phyloP scores from a whole-genome alignment of 306 rosid genomes.

The Trichosanthes cucumerina region DNA sequence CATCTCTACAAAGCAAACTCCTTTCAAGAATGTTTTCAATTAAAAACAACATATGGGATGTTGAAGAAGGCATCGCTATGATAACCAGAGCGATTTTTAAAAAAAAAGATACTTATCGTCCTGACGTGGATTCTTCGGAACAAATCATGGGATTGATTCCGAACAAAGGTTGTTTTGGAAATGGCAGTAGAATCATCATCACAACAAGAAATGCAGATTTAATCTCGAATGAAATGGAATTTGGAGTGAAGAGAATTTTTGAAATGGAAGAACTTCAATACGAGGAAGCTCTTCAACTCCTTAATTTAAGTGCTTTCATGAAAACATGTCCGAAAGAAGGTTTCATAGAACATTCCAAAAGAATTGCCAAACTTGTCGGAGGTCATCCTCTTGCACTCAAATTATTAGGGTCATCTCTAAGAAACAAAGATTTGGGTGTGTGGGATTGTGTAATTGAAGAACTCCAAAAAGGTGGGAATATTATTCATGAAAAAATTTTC shows the following conservation, averaged over 20 bases:
- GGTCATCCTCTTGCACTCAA: conserved; percentile 18
- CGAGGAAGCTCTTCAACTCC: conserved; percentile 8
- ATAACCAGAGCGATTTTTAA: background rate
- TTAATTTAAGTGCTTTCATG: conserved; percentile 11
- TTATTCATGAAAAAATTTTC: background rate
- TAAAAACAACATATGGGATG: background rate
- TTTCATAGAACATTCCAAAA: background rate
- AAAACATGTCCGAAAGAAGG: background rate
- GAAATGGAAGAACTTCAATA: background rate
- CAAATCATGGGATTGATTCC: conserved; percentile 5
- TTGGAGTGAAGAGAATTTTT: background rate
- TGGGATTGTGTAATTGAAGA: conserved; percentile 12
- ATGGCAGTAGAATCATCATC: conserved; percentile 16
- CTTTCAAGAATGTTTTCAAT: background rate
- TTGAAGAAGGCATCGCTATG: background rate
- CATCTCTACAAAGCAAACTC: conserved; percentile 3
- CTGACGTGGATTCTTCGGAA: background rate
- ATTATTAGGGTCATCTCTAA: conserved; percentile 8
- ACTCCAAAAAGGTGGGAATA: background rate
- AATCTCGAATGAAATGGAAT: background rate
- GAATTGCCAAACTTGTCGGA: background rate
- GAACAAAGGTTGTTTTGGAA: conserved; percentile 1
- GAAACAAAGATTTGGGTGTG: background rate
- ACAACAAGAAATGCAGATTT: conserved; percentile 16
- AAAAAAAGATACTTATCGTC: conserved; percentile 8